These are phyloP conservation scores for Pyrenophora seminiperda DNA, from an alignment of 2,329 filamentous ascomycete genomes.

Conservation along the genomic window DNA sequence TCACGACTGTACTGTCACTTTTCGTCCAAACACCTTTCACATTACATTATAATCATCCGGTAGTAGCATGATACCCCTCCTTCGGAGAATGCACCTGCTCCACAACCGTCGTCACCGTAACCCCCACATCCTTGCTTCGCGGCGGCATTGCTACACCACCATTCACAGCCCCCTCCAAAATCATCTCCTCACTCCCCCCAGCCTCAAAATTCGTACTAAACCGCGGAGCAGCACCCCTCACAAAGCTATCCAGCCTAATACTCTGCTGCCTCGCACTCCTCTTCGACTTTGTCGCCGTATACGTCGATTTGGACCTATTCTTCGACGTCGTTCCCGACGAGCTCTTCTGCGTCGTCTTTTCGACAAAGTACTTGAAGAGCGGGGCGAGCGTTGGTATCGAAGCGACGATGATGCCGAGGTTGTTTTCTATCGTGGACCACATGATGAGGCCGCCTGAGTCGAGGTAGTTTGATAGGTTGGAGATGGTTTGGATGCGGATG, in stretches of 20 bases:
- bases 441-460: conserved; percentile 21
- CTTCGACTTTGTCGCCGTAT: conserved; percentile 10
- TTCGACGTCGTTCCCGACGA: conserved; percentile 8
- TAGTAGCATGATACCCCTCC: no score
- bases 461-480: conserved; percentile 22
- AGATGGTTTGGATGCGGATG: conserved; percentile 17
- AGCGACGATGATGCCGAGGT: conserved; percentile 23
- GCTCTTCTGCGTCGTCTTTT: conserved; percentile 22
- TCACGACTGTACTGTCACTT: no score
- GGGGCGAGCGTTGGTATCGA: conserved; percentile 20
- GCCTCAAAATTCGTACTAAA: no score
- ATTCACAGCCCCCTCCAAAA: no score
- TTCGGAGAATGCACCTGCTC: no score
- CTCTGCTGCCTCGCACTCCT: conserved; percentile 4
- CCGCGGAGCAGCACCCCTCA: neutral
- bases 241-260: conserved; percentile 7
- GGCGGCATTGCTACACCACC: no score
- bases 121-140: no score
- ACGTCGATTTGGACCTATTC: conserved; percentile 11
- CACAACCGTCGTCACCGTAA: no score
- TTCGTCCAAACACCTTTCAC: no score
- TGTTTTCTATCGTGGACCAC: conserved; percentile 25
- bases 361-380: conserved; percentile 22
- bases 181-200: no score
- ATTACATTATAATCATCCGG: no score